Percentiles rank a stretch among this genome's conserved stretches.
These are phyloP conservation scores for Gaultheria prostrata DNA, from an alignment of 148 eudicot genomes.

Conservation along the genomic window DNA sequence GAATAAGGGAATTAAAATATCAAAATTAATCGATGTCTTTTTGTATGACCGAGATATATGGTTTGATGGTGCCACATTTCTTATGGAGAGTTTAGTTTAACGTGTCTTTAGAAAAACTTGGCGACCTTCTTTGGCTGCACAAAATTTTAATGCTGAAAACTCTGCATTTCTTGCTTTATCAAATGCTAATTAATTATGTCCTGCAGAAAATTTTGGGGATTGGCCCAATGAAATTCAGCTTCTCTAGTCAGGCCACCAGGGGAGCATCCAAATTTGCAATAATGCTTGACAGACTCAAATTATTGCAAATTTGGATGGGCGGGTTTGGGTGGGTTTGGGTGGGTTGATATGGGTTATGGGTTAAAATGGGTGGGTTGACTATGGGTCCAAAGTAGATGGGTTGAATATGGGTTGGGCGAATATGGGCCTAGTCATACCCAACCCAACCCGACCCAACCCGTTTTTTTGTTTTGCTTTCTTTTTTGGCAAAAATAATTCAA, in stretches of 20 bases:
- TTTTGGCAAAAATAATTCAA: no score
- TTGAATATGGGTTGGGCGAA: no score
- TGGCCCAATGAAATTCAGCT: slow-evolving; percentile 55
- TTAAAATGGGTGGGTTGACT: no score
- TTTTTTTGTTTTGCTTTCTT: no score
- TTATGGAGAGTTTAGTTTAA: not conserved
- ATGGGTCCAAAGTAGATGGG: no score
- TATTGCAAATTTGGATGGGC: no score
- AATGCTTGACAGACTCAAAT: slow-evolving; percentile 50
- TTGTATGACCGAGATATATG: not conserved
- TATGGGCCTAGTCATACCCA: no score
- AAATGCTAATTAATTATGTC: slow-evolving; percentile 8
- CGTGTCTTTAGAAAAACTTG: not conserved
- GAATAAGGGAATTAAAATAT: not conserved
- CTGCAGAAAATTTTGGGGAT: slow-evolving; percentile 77
- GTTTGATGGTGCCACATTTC: not conserved
- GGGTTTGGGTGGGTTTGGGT: no score
- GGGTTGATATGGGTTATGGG: no score
- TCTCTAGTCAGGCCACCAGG: slow-evolving; percentile 28
- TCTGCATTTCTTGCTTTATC: slow-evolving; percentile 11
- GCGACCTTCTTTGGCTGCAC: not conserved
- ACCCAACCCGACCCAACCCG: no score
- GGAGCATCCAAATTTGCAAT: slow-evolving; percentile 52
- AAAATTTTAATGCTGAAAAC: no score
- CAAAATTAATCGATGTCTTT: not conserved